Percentiles rank a stretch among this genome's conserved stretches.
These are phyloP conservation scores for Agaricus blazei DNA, from an alignment of 768 basidiomycete genomes.

Conservation along the genomic window DNA sequence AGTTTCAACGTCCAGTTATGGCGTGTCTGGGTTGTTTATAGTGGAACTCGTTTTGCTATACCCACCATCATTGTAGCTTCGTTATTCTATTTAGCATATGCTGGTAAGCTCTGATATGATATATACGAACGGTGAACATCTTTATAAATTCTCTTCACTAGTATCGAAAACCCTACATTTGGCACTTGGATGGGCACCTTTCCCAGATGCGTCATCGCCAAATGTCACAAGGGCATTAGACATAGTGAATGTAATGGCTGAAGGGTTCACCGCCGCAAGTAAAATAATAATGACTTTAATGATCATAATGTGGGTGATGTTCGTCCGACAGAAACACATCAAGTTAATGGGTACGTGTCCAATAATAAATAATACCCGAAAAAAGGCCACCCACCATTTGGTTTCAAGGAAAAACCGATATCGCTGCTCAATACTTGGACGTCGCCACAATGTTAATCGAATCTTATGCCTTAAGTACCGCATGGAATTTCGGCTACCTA, in stretches of 20 bases:
- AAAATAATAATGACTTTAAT: neutral
- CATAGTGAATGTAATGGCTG: neutral
- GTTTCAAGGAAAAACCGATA: neutral
- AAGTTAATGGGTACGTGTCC: neutral
- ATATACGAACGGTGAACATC: no score
- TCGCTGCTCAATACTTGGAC: neutral
- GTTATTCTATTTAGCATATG: neutral
- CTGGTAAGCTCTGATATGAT: neutral
- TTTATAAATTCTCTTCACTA: neutral
- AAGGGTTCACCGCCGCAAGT: neutral
- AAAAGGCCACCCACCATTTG: neutral
- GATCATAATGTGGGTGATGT: neutral
- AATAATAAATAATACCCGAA: neutral
- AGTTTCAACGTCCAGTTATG: neutral
- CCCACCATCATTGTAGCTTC: neutral
- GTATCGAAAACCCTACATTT: neutral
- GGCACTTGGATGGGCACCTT: neutral
- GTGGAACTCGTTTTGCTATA: neutral
- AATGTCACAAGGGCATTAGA: neutral
- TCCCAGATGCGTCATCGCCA: neutral
- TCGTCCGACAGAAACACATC: neutral
- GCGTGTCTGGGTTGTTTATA: neutral
- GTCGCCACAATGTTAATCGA: conserved; percentile 1
- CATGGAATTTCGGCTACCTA: neutral
- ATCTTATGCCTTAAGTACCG: neutral